phyloP scores from a whole-genome alignment of 495 filamentous ascomycete species.

The Bathelium albidoporum region DNA sequence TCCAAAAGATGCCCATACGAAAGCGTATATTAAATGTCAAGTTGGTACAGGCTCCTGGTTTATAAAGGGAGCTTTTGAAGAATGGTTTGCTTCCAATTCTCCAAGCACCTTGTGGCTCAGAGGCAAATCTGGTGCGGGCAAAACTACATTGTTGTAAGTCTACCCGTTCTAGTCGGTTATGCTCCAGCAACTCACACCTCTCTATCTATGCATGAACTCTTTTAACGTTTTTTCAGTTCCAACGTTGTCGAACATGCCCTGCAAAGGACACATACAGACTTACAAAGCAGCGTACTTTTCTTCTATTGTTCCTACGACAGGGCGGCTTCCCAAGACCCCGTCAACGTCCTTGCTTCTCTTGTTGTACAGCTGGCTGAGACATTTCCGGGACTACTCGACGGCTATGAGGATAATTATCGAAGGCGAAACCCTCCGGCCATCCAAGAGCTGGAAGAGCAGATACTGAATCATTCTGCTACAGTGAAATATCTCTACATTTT shows the following conservation, averaged over 20 bases:
- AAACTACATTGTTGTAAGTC: conserved; percentile 12
- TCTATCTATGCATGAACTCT: neutral
- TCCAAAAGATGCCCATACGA: conserved; percentile 2
- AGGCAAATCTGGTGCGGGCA: conserved; percentile 12
- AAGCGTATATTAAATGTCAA: conserved; percentile 1
- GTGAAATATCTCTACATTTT: conserved; percentile 5
- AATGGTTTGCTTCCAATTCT: neutral
- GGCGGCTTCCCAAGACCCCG: conserved; percentile 8
- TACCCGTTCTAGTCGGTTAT: neutral
- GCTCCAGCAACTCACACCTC: neutral
- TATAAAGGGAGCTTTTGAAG: conserved; percentile 3
- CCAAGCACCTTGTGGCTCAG: conserved; percentile 8
- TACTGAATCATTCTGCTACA: neutral
- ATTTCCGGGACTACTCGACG: conserved; percentile 5
- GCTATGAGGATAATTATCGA: neutral
- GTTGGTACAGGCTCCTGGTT: conserved; percentile 12
- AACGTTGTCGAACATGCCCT: neutral
- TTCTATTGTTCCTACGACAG: conserved; percentile 12
- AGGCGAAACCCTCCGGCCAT: neutral
- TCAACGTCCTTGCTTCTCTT: conserved; percentile 10
- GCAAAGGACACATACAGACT: neutral
- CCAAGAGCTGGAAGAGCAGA: conserved; percentile 5
- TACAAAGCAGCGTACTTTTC: neutral
- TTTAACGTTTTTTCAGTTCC: neutral
- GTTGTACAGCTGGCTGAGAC: conserved; percentile 8